Evolutionary conservation across 2,329 filamentous ascomycete genomes (phyloP).

Genomic region (Aspergillus awamori): DNA sequence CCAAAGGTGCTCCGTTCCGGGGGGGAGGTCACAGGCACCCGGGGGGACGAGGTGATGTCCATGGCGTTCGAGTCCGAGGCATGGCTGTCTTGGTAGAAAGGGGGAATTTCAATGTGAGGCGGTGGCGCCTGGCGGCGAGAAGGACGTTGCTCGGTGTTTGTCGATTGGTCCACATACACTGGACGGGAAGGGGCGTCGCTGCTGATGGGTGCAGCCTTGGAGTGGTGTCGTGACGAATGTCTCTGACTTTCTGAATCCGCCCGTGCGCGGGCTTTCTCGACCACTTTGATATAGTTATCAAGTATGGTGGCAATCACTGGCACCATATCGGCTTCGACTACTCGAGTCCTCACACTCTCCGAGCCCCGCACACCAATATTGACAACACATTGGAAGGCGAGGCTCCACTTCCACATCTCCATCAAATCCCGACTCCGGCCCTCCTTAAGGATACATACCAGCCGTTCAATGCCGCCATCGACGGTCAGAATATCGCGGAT

Average conservation of each 20-base stretch:
- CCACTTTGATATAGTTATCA: constrained; percentile 96
- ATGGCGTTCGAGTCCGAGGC: constrained; percentile 54
- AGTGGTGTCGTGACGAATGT: constrained; percentile 36
- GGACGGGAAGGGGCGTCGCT: constrained; percentile 34
- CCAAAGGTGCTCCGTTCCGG: constrained; percentile 70
- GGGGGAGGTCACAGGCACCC: constrained; percentile 69
- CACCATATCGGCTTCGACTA: constrained; percentile 98
- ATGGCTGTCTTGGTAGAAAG: constrained; percentile 53
- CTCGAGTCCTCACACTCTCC: constrained; percentile 87
- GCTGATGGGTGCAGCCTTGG: constrained; percentile 32
- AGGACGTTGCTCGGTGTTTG: constrained; percentile 59
- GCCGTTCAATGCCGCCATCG: constrained; percentile 94
- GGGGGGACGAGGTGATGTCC: constrained; percentile 65
- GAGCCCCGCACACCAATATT: constrained; percentile 97
- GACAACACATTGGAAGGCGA: constrained; percentile 98
- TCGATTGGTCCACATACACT: constrained; percentile 52
- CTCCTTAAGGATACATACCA: constrained; percentile 97
- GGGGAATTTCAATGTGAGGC: constrained; percentile 78
- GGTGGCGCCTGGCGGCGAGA: constrained; percentile 80
- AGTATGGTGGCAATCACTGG: constrained; percentile 97
- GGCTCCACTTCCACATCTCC: constrained; percentile 99
- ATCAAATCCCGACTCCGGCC: constrained; percentile 97
- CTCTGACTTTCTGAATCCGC: constrained; percentile 75
- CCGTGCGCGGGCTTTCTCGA: constrained; percentile 87
- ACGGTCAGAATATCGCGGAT: constrained; percentile 98